Base-by-base conservation (phyloP, 2,329 filamentous ascomycete genomes). In the Microcyclospora tardicrescens region DNA sequence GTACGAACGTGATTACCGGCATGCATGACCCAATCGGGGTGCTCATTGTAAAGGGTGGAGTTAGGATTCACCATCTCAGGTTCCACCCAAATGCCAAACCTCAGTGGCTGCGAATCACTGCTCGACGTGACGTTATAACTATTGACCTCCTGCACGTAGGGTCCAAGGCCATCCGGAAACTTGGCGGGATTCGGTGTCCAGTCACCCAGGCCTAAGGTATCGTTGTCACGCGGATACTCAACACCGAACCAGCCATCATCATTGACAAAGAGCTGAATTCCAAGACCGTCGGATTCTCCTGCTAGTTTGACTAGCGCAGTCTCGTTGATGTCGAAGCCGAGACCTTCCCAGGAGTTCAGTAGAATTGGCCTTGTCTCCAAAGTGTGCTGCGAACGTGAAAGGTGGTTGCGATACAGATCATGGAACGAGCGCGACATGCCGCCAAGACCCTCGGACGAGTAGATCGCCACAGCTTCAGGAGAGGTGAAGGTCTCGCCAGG, bases 201-300 rank as follows among this genome's bases (percentile, higher is more conserved):
- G 58, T 81, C 77, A 5, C 77, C 77, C 0, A 81, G 63, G 1
- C 75, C 76, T 1, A 70, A 63, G 1, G 64, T 62, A 46, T 79
- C 76, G 28, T 69, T 67, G 15, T 69, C 50, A 0, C 77, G 73
- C 1, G 77, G 75, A 42, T 77, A 71, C 28, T 78, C 61, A n/a
- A 65, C 61, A 11, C 77, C 77, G 35, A 81, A 81, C 77, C 76
- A 81, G 3, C 77, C 77, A 41, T 81, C 77, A 33, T 81, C 77
- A 34, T 76, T 67, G 0, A 80, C 77, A 33, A 81, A 75, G 0
- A 81, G 65, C 44, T 71, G 69, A n/a, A 73, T 66, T 1, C 77
- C 77, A 1, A 80, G 62, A 2, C 66, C 64, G 0, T 75, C 73
- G 0, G 75, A 67, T 44, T 75, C 66, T 31, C 69, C 50, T 0